Evolutionary conservation across 805 yeast species (phyloP), one percentile per base, ranked within the genome.

Genomic region (Lachancea quebecensis): DNA sequence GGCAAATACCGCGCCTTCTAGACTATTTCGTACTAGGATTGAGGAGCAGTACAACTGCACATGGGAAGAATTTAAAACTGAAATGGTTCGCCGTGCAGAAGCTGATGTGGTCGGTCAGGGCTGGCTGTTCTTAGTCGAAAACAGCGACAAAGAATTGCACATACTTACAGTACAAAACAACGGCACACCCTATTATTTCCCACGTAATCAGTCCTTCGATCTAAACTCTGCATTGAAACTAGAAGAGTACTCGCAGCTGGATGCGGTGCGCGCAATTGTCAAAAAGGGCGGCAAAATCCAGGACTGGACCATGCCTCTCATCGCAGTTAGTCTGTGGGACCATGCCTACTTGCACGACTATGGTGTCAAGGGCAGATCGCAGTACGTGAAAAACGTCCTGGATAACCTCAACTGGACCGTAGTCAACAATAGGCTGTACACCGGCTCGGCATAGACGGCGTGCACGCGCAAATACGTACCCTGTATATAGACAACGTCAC

Each of bases 281-380:
- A 50, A 52, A 12, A 46, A 48, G 32, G 51, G 50, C 30, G 46
- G 56, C 27, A 65, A 66, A 16, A 72, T 71, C 34, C 72, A 70
- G 53, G 90, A 83, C 61, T 78, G 75, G 69, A 74, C 80, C 18
- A 69, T 89, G 53, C 68, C 68, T 38, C 67, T 93, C 38, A 72
- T 93, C 53, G 85, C 81, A 41, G 73, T 89, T 52, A 87, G 81
- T 65, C 74, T 85, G 53, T 90, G 97, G 96, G 95, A 91, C 63
- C 78, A 81, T 52, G 87, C 96, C n/a, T 93, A 82, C 64, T 57
- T 88, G 38, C 69, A 76, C 25, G 98, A 93, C 65, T 91, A 82
- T 66, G 96, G 97, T 39, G 74, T 86, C 42, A 60, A 56, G 17
- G 95, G 93, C 18, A 84, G 82, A 68, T 70, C 76, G 37, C 71